phyloP scores from a whole-genome alignment of 2,329 filamentous ascomycete genomes.

The Trichoderma aggressivum region DNA sequence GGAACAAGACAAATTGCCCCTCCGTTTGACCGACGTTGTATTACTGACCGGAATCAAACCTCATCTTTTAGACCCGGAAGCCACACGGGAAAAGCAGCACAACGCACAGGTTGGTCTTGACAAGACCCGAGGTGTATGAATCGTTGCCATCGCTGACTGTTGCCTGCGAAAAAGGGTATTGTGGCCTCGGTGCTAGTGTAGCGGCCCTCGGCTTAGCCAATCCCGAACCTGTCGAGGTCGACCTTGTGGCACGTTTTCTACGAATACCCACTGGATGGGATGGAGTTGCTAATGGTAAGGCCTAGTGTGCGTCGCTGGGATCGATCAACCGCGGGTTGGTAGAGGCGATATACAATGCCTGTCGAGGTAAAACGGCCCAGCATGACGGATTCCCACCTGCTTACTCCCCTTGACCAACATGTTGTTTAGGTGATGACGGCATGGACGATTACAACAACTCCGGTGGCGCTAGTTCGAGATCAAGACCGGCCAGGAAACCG shows the following conservation, averaged over 20 bases:
- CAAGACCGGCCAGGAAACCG: conserved; percentile 26
- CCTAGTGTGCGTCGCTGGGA: conserved; percentile 75
- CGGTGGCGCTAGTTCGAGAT: conserved; percentile 34
- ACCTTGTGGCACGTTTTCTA: conserved; percentile 58
- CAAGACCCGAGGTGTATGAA: conserved; percentile 10
- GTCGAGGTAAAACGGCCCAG: conserved; percentile 44
- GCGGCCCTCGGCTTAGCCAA: conserved; percentile 59
- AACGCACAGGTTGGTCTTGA: conserved; percentile 31
- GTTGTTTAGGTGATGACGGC: conserved; percentile 35
- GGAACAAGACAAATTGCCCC: neutral
- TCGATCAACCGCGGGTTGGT: conserved; percentile 68
- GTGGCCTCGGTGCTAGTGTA: conserved; percentile 68
- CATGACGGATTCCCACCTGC: neutral
- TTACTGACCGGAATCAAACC: conserved; percentile 15
- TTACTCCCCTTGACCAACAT: conserved; percentile 3
- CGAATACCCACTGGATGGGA: neutral
- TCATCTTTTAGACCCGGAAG: conserved; percentile 34
- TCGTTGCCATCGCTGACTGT: conserved; percentile 24
- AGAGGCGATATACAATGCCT: conserved; percentile 50
- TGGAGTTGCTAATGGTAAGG: conserved; percentile 6
- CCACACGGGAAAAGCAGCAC: conserved; percentile 30
- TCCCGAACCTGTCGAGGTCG: conserved; percentile 57
- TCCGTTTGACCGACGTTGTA: neutral
- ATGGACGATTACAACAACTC: conserved; percentile 41
- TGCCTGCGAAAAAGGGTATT: conserved; percentile 55